phyloP scores from a whole-genome alignment of 2,329 filamentous ascomycete species.

The Verticillium longisporum region DNA sequence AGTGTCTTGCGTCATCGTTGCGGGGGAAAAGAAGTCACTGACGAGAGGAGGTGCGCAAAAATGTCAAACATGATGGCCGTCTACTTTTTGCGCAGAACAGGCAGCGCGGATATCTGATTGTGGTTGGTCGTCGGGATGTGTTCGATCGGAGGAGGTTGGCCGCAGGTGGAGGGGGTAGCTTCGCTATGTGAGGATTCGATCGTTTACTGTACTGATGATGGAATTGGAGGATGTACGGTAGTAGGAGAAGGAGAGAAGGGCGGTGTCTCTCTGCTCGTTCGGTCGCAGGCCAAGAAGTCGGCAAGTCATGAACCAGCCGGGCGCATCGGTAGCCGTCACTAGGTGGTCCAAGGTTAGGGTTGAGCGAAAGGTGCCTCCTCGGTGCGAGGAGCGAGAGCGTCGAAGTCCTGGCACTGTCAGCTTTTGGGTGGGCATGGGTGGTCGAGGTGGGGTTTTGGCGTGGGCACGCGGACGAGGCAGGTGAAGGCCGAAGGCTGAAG shows the following conservation, averaged over 20 bases:
- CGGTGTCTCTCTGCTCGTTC: background rate
- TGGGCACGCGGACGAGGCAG: background rate
- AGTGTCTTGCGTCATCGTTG: background rate
- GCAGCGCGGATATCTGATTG: background rate
- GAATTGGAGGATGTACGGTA: background rate
- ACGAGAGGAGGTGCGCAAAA: conserved; percentile 73
- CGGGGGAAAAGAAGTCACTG: conserved; percentile 12
- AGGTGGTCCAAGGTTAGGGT: background rate
- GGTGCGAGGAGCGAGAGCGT: background rate
- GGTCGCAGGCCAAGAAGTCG: background rate
- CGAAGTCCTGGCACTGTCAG: background rate
- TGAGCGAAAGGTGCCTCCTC: background rate
- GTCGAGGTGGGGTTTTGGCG: background rate
- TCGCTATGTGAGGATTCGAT: background rate
- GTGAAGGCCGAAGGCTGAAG: background rate
- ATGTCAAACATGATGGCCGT: conserved; percentile 61
- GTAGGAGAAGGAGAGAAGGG: background rate
- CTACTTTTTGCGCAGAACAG: background rate
- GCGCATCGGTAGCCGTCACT: background rate
- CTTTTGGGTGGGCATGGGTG: background rate
- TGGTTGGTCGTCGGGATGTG: background rate
- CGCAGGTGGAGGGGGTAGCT: background rate
- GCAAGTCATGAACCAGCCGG: background rate
- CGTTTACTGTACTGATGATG: background rate
- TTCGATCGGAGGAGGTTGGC: background rate